Evolutionary conservation across 2,329 filamentous ascomycete species (phyloP).

Genomic region (Lasiodiplodia citricola): DNA sequence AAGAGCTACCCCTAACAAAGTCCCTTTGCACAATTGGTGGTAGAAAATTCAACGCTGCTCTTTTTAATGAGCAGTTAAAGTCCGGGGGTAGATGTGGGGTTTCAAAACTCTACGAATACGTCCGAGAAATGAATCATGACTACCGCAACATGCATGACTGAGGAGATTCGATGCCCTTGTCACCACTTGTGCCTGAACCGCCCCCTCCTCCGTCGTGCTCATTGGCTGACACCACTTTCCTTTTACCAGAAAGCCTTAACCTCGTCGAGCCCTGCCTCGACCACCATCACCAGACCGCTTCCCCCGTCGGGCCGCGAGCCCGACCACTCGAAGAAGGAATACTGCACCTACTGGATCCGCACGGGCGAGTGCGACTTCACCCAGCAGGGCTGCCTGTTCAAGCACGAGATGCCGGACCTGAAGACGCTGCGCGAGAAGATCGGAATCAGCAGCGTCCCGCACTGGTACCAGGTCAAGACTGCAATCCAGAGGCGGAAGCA

Average conservation of each 20-base stretch:
- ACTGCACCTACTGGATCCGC: slow-evolving; percentile 89
- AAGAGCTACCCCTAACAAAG: too few relatives aligned
- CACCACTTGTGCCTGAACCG: too few relatives aligned
- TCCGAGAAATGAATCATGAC: too few relatives aligned
- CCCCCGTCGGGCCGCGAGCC: slow-evolving; percentile 47
- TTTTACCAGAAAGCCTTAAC: neutral
- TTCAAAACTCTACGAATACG: too few relatives aligned
- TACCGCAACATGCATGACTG: too few relatives aligned
- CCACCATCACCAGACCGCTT: slow-evolving; percentile 12
- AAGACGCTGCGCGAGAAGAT: slow-evolving; percentile 66
- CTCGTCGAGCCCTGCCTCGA: too few relatives aligned
- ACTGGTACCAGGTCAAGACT: slow-evolving; percentile 61
- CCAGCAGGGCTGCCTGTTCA: slow-evolving; percentile 86
- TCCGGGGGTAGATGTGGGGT: too few relatives aligned
- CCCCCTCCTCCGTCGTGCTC: too few relatives aligned
- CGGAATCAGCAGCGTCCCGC: slow-evolving; percentile 65
- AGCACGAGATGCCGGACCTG: slow-evolving; percentile 86
- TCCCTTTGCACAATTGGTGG: too few relatives aligned
- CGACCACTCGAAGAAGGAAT: slow-evolving; percentile 67
- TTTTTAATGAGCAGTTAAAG: too few relatives aligned
- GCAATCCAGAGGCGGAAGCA: slow-evolving; percentile 30
- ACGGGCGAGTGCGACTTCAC: slow-evolving; percentile 83
- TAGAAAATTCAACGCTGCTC: too few relatives aligned
- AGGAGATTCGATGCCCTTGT: neutral
- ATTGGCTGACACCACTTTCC: neutral